Conservation (phyloP, 2,329 filamentous ascomycete genomes). For the Aspergillus ibericus region DNA sequence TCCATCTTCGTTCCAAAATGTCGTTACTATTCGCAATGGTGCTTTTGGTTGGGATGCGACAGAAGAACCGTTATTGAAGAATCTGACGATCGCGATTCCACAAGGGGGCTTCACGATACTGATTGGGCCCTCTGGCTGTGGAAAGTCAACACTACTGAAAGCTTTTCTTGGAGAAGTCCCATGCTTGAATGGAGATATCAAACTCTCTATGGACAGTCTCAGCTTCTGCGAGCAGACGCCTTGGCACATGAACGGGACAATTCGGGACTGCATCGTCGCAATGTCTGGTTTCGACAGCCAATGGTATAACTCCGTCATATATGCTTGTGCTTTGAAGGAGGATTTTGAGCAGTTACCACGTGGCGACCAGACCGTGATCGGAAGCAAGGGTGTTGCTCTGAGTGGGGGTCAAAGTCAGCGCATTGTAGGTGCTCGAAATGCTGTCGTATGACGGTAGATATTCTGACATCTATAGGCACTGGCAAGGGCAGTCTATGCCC, state of each 20-base stretch:
- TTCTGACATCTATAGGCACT: conserved; percentile 37
- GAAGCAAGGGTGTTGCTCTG: conserved; percentile 52
- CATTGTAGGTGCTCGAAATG: conserved; percentile 36
- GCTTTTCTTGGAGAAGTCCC: conserved; percentile 47
- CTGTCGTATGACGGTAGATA: not conserved
- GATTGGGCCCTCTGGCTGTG: conserved; percentile 54
- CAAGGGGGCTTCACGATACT: conserved; percentile 50
- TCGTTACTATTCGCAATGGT: conserved; percentile 45
- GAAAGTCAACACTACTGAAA: conserved; percentile 54
- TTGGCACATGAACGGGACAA: conserved; percentile 44
- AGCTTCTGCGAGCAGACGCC: conserved; percentile 46
- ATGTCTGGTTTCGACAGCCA: conserved; percentile 36
- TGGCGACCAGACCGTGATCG: conserved; percentile 49
- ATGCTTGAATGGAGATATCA: conserved; percentile 34
- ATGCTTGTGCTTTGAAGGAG: conserved; percentile 38
- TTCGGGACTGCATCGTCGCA: conserved; percentile 42
- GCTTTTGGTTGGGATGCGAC: conserved; percentile 51
- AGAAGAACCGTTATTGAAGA: conserved; percentile 42
- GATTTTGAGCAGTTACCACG: conserved; percentile 43
- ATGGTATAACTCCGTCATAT: conserved; percentile 41
- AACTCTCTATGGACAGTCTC: conserved; percentile 31
- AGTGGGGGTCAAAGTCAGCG: conserved; percentile 56
- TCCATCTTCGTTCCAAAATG: conserved; percentile 22
- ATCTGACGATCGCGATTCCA: conserved; percentile 43
- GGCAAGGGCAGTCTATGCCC: conserved; percentile 54